Evolutionary conservation across 495 filamentous ascomycete species (phyloP), one percentile per base, ranked within the genome.

Genomic region (Daldinia bambusicola): DNA sequence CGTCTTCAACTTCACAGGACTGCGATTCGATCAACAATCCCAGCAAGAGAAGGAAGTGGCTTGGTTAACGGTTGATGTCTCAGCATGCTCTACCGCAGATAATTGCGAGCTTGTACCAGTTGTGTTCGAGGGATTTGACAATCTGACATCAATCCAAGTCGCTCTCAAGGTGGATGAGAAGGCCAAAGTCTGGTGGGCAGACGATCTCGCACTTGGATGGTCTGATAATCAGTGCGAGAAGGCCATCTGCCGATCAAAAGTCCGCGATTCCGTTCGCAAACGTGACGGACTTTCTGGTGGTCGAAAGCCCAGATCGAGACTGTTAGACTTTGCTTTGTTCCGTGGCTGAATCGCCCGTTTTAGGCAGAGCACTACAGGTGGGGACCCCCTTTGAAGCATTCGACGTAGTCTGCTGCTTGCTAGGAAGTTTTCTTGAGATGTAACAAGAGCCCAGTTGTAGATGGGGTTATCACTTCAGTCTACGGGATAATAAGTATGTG

Each of bases 161-260:
- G 71, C 71, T 0, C 40, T 79, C 12, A 75, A 76, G 22, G 71
- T 74, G n/a, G 66, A 75, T 6, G 74, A 63, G 13, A 48, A 76
- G 20, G 37, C 75, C 14, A 74, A 65, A 31, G 66, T 56, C 9
- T 84, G 81, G 81, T 84, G 81, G 82, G 77, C 70, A 14, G 81
- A 84, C 53, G 80, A 84, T 63, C 63, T 84, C 53, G 68, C 79
- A 26, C 63, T 84, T 52, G 75, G 79, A 22, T 84, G 83, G 81
- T 76, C 79, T 7, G 75, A 84, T 65, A 77, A 80, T 59, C 72
- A 61, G 37, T 84, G 81, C 67, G 67, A 75, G 9, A 71, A 75
- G 20, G 81, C 78, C 8, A 60, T 72, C 13, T 83, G 82, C 61
- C 79, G 81, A 20, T 72, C 77, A n/a, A 65, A 63, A 43, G 74